These are phyloP conservation scores for Xylaria longipes DNA, from an alignment of 495 filamentous ascomycete genomes.

Conservation along the genomic window DNA sequence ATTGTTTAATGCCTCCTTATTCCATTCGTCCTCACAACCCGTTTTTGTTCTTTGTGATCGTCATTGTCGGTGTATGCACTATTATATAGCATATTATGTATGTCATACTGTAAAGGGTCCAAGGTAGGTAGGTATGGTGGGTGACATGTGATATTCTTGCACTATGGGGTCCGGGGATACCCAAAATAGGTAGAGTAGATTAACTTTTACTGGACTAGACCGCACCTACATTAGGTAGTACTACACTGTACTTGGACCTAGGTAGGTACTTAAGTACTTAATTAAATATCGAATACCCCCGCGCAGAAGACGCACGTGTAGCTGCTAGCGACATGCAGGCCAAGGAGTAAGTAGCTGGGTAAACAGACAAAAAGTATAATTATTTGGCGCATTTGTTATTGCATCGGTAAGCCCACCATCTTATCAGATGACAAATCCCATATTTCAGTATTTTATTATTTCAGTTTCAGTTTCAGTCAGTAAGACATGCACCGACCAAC, in stretches of 20 bases:
- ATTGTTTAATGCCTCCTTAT: background rate
- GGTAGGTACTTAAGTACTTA: too few relatives aligned
- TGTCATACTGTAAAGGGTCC: background rate
- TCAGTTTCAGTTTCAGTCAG: too few relatives aligned
- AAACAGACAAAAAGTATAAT: background rate
- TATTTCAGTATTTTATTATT: background rate
- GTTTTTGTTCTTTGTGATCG: background rate
- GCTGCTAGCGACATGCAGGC: background rate
- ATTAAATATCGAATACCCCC: background rate
- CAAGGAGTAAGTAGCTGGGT: background rate
- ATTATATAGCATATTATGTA: background rate
- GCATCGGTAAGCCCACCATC: too few relatives aligned
- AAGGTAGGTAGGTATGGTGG: background rate
- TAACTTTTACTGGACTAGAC: background rate
- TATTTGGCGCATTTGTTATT: background rate
- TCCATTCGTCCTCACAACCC: background rate
- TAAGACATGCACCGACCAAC: too few relatives aligned
- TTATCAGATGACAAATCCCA: background rate
- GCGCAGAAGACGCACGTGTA: background rate
- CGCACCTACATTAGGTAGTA: background rate
- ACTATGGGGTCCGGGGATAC: background rate
- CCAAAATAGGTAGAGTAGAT: background rate
- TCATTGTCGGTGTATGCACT: background rate
- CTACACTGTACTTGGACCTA: too few relatives aligned
- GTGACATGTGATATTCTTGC: background rate